A percentile compares a stretch with the other conserved stretches of the same genome.
These are phyloP conservation scores for Corchorus olitorius DNA, from an alignment of 345 rosid species.

Conservation along the genomic window DNA sequence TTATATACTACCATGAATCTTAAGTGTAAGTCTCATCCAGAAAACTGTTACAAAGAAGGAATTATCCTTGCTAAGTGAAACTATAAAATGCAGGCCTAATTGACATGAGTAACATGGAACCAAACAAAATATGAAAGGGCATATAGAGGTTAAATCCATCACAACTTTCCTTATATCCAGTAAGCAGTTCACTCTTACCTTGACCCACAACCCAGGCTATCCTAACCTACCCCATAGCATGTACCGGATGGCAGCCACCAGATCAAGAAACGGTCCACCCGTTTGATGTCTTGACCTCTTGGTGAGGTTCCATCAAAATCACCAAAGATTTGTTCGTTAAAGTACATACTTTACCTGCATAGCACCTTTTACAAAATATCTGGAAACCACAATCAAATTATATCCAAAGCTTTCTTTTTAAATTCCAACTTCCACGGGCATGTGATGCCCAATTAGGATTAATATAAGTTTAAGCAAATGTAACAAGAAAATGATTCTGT, in stretches of 20 bases:
- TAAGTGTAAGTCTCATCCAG: background rate
- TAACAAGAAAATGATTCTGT: background rate
- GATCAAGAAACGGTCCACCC: slow-evolving; percentile 10
- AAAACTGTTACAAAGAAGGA: background rate
- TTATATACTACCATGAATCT: background rate
- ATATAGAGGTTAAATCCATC: background rate
- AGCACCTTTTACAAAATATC: background rate
- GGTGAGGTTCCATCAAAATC: background rate
- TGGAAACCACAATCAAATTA: slow-evolving; percentile 14
- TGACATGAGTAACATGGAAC: background rate
- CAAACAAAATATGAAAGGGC: slow-evolving; percentile 11
- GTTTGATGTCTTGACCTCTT: slow-evolving; percentile 16
- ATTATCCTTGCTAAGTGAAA: background rate
- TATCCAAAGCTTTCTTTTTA: background rate
- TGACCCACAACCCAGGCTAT: slow-evolving; percentile 13
- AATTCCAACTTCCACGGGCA: background rate
- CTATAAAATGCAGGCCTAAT: background rate
- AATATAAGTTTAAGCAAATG: background rate
- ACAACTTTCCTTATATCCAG: background rate
- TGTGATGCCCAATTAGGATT: background rate
- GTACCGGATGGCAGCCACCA: slow-evolving; percentile 19
- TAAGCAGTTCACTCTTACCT: slow-evolving; percentile 6
- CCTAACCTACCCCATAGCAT: slow-evolving; percentile 16
- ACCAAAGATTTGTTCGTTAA: background rate
- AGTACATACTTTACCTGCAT: slow-evolving; percentile 15